Percentiles rank a stretch among this genome's conserved stretches.
phyloP scores from a whole-genome alignment of 768 basidiomycete genomes.

The Lentinus tigrinus region DNA sequence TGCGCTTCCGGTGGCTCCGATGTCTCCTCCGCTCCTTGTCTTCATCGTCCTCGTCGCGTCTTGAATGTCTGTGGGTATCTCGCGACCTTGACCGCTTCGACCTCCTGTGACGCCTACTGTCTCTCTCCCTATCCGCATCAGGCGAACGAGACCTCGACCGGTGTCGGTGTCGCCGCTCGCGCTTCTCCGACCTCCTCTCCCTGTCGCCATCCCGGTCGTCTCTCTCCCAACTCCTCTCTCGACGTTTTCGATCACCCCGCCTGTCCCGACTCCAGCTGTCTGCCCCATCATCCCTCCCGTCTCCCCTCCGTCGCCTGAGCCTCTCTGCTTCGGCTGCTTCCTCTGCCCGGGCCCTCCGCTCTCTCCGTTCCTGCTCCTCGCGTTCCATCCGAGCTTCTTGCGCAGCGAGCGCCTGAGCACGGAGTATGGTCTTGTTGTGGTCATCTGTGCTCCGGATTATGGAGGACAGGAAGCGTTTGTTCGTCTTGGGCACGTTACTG shows the following conservation, averaged over 20 bases:
- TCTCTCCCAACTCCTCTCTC: constrained; percentile 51
- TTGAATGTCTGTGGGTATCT: neutral
- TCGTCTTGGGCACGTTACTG: constrained; percentile 72
- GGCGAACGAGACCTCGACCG: constrained; percentile 33
- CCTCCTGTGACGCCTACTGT: constrained; percentile 4
- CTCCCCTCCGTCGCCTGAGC: constrained; percentile 38
- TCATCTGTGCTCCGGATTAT: constrained; percentile 95
- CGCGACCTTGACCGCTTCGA: constrained; percentile 7
- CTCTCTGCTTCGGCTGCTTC: constrained; percentile 74
- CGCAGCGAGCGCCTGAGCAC: constrained; percentile 69
- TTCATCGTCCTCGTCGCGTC: constrained; percentile 6
- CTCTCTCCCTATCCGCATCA: constrained; percentile 9
- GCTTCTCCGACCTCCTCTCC: constrained; percentile 35
- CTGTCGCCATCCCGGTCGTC: constrained; percentile 27
- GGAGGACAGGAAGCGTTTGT: constrained; percentile 78
- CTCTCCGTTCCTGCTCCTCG: constrained; percentile 62
- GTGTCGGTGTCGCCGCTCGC: constrained; percentile 18
- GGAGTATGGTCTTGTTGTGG: constrained; percentile 85
- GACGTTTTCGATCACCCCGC: constrained; percentile 42
- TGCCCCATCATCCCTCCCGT: constrained; percentile 34
- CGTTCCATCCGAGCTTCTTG: constrained; percentile 69
- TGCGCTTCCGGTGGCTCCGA: constrained; percentile 9
- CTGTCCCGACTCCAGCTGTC: constrained; percentile 47
- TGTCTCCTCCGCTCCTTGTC: constrained; percentile 7
- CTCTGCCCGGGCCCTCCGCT: constrained; percentile 65